Conservation (phyloP, 1,284 basidiomycete species). For the Ganoderma sinense region DNA sequence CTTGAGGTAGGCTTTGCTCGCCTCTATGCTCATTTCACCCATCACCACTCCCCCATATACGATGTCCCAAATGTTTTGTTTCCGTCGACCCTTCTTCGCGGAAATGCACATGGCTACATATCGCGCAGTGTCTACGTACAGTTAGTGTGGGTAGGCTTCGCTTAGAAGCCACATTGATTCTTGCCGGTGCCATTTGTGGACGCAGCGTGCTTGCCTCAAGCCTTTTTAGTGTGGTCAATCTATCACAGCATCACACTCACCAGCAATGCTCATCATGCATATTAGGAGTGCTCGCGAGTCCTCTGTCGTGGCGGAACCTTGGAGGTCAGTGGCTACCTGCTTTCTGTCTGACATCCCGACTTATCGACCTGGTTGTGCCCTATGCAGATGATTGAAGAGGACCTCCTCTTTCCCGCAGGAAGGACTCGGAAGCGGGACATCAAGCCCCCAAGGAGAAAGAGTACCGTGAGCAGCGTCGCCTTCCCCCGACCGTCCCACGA, state of each 20-base stretch:
- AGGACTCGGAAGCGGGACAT: constrained; percentile 19
- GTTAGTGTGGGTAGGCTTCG: neutral
- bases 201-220: neutral
- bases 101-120: neutral
- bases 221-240: neutral
- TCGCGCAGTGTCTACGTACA: neutral
- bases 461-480: neutral
- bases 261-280: neutral
- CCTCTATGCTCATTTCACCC: neutral
- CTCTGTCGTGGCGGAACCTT: constrained; percentile 65
- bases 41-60: neutral
- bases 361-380: neutral
- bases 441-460: neutral
- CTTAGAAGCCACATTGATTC: neutral
- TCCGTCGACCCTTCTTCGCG: neutral
- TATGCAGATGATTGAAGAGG: constrained; percentile 73
- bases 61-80: neutral
- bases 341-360: neutral
- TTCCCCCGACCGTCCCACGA: constrained; percentile 14
- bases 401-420: constrained; percentile 70
- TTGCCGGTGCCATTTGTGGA: neutral
- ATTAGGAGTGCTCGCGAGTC: constrained; percentile 75
- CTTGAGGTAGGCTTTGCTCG: constrained; percentile 39
- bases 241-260: neutral
- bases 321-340: constrained; percentile 53